Evolutionary conservation across 768 basidiomycete genomes (phyloP), one percentile per base, ranked within the genome.

Genomic region (Saitozyma podzolica): DNA sequence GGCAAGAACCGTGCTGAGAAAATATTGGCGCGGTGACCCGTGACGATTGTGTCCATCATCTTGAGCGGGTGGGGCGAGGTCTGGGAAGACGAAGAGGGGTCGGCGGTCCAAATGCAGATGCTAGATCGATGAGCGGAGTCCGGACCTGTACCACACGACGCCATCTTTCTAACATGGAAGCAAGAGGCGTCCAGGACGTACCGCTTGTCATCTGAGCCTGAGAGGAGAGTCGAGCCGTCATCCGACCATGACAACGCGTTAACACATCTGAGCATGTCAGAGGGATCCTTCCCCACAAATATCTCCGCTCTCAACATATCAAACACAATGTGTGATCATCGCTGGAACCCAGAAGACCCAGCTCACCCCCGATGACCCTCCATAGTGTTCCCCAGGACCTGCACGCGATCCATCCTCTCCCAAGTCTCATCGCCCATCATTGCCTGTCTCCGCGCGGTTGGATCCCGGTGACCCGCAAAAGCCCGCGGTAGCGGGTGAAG

Each of bases 1-100:
- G 91, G 90, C 1, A 95, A 82, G 83, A 90, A 87, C 51, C 89
- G 86, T 0, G 85, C 86, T 67, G 87, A 89, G 82, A 95, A 95
- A 51, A 95, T 90, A 71, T 95, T 95, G 11, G 84, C 86, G 51
- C 80, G 84, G 76, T 95, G 92, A 3, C 90, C 90, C 0, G 92
- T 92, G 13, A 83, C 77, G 54, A 93, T 86, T n/a, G 88, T 84
- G 8, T 86, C 82, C 59, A 85, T 82, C 85, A 90, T 48, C 80
- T 78, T 78, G 86, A 91, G 37, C 85, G 87, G 80, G 58, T 77
- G 77, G 1, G 75, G 76, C 0, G 71, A 67, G 14, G 52, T n/a
- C 40, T 54, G 58, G 5, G 63, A 59, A 2, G 65, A 59, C 10
- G 69, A 56, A 0, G 65, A 56, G n/a, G 64, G 54, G 70, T 89